These are phyloP conservation scores for Phytophthora sp. DNA, from an alignment of 352 stramenopile species.

Conservation along the genomic window DNA sequence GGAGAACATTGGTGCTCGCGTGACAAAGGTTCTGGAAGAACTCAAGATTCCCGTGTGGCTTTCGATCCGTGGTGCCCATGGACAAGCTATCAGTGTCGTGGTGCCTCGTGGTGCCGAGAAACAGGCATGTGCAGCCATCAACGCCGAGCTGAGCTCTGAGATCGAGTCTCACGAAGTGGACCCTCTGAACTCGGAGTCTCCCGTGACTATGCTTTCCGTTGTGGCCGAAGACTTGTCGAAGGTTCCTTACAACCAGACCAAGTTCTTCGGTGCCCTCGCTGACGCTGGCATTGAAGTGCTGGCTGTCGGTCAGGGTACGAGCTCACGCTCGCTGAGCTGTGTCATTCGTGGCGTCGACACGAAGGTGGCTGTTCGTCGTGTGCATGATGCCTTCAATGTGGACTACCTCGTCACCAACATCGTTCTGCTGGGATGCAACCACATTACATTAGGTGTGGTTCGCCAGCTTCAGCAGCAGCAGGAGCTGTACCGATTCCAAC, in stretches of 20 bases:
- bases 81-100: conserved; percentile 81
- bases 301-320: conserved; percentile 78
- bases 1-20: conserved; percentile 75
- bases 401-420: conserved; percentile 78
- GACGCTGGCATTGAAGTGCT: conserved; percentile 75
- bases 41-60: conserved; percentile 79
- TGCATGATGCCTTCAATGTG: conserved; percentile 85
- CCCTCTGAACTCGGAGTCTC: conserved; percentile 64
- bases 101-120: conserved; percentile 51
- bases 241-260: conserved; percentile 71
- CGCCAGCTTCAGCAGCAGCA: conserved; percentile 66
- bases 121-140: conserved; percentile 49
- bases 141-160: conserved; percentile 56
- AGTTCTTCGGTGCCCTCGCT: conserved; percentile 80
- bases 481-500: conserved; percentile 65
- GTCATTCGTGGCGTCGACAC: conserved; percentile 73
- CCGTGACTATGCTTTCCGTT: conserved; percentile 87
- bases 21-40: conserved; percentile 72
- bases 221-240: conserved; percentile 81
- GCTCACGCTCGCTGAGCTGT: conserved; percentile 79
- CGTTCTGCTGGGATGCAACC: conserved; percentile 74
- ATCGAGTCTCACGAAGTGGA: conserved; percentile 80
- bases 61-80: conserved; percentile 82
- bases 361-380: conserved; percentile 75
- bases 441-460: conserved; percentile 69